A percentile compares a stretch with the other conserved stretches of the same genome.
These are phyloP conservation scores for Globisporangium recalcitrans DNA, from an alignment of 352 stramenopile species.

Conservation along the genomic window DNA sequence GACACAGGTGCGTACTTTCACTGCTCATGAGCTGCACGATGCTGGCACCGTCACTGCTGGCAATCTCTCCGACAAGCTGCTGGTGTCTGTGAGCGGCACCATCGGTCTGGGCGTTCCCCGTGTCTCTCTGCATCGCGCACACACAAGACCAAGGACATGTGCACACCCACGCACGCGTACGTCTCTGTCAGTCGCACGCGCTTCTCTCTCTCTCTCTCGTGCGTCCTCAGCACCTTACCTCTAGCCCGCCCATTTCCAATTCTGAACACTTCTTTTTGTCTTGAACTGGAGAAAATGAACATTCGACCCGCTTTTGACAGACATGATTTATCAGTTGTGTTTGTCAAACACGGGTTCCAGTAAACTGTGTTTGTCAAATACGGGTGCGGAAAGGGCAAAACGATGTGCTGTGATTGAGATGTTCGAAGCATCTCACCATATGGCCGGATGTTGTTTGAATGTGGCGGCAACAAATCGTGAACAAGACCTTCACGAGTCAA, in stretches of 20 bases:
- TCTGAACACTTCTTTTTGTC: no score
- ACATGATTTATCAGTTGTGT: no score
- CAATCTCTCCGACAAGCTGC: constrained; percentile 5
- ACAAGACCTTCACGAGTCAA: no score
- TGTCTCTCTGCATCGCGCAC: background rate
- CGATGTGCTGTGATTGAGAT: no score
- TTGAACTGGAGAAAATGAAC: no score
- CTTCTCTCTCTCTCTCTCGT: background rate
- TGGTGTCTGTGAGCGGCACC: background rate
- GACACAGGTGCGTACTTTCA: constrained; percentile 30
- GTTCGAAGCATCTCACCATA: no score
- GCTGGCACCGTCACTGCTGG: constrained; percentile 22
- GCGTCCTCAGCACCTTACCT: constrained; percentile 2
- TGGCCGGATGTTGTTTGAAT: no score
- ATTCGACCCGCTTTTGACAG: no score
- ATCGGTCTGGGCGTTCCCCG: constrained; percentile 1
- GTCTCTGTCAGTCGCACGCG: background rate
- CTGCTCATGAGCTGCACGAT: constrained; percentile 41
- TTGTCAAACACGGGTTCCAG: no score
- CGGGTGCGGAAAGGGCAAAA: no score
- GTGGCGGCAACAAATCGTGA: no score
- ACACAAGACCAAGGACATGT: background rate
- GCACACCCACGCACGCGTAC: background rate
- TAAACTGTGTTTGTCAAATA: no score
- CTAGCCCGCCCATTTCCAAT: constrained; percentile 5